phyloP scores from a whole-genome alignment of 2,329 filamentous ascomycete genomes.

The Ambrosiella cleistominuta region DNA sequence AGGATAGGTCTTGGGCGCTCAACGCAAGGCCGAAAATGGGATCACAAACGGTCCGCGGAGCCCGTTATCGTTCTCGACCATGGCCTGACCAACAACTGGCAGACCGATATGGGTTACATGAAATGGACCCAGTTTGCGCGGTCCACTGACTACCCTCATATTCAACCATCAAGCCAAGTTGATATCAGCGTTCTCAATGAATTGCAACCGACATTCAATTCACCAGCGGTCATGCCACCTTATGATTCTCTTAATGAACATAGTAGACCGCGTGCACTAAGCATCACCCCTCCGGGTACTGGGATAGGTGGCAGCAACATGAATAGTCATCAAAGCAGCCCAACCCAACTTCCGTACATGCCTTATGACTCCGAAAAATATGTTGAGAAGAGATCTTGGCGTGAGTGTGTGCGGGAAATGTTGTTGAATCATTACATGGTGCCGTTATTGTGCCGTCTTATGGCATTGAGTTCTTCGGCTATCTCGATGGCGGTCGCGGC shows the following conservation, averaged over 20 bases:
- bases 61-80: slow-evolving; percentile 29
- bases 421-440: slow-evolving; percentile 70
- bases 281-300: background rate
- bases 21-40: slow-evolving; percentile 38
- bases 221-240: slow-evolving; percentile 18
- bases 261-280: slow-evolving; percentile 6
- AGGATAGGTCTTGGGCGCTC: slow-evolving; percentile 13
- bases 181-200: slow-evolving; percentile 27
- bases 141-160: slow-evolving; percentile 21
- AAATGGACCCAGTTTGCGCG: slow-evolving; percentile 35
- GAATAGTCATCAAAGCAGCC: slow-evolving; percentile 15
- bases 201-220: slow-evolving; percentile 31
- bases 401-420: slow-evolving; percentile 45
- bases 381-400: slow-evolving; percentile 20
- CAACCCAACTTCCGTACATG: background rate
- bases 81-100: slow-evolving; percentile 7
- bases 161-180: slow-evolving; percentile 31
- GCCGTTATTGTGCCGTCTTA: slow-evolving; percentile 65
- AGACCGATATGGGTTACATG: slow-evolving; percentile 16
- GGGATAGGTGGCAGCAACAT: slow-evolving; percentile 14
- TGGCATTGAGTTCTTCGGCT: slow-evolving; percentile 67
- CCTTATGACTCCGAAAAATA: slow-evolving; percentile 14
- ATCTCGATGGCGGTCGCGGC: slow-evolving; percentile 63
- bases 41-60: slow-evolving; percentile 39
- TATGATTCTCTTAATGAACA: slow-evolving; percentile 17